Conservation (phyloP, 2,329 filamentous ascomycete genomes). For the Colletotrichum cereale region DNA sequence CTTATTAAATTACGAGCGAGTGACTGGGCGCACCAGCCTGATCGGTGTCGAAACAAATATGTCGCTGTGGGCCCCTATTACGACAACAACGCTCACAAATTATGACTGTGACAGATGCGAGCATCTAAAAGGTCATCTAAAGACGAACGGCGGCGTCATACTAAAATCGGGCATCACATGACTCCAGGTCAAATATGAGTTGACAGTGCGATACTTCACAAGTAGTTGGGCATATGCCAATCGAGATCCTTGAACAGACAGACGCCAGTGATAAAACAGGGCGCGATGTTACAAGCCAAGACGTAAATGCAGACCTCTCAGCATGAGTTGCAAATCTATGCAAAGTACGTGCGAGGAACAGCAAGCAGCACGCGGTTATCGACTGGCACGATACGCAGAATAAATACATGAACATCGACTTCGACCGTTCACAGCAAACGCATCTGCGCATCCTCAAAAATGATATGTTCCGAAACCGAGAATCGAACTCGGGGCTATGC, state of each 20-base stretch:
- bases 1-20: neutral
- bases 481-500: slow-evolving; percentile 38
- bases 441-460: neutral
- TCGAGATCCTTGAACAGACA: neutral
- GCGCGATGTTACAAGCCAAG: neutral
- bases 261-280: neutral
- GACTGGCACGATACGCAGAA: neutral
- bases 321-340: neutral
- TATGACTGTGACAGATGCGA: neutral
- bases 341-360: neutral
- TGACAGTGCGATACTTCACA: neutral
- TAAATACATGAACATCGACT: neutral
- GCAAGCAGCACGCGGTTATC: no score
- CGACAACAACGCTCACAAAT: neutral
- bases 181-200: neutral
- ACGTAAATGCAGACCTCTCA: neutral
- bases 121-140: neutral
- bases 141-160: neutral
- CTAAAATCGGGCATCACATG: neutral
- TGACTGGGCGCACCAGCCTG: neutral
- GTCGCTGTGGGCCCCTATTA: neutral
- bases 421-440: neutral
- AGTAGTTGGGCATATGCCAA: neutral
- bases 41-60: neutral
- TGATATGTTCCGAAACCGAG: slow-evolving; percentile 4